A percentile compares a stretch with the other conserved stretches of the same genome.
Evolutionary conservation across 2,329 filamentous ascomycete genomes (phyloP).

Genomic region (Lachnellula willkommii): DNA sequence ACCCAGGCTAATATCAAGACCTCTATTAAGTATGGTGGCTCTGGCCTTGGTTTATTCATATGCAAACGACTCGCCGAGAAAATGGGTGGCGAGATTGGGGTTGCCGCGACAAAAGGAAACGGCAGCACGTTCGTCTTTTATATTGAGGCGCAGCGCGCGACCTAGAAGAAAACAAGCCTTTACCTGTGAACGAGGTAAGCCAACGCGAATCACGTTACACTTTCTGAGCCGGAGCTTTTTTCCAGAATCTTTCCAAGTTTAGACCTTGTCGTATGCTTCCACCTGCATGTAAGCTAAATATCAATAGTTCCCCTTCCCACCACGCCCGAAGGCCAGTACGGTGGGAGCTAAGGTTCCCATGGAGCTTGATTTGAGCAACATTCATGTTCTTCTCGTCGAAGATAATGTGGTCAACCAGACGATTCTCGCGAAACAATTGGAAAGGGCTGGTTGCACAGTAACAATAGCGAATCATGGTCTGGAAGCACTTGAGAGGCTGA

Average conservation of each 20-base stretch:
- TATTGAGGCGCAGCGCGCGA: slow-evolving; percentile 47
- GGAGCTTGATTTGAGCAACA: slow-evolving; percentile 10
- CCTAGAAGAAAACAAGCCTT: not conserved
- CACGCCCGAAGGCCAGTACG: not conserved
- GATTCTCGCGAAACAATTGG: slow-evolving; percentile 47
- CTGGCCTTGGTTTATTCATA: slow-evolving; percentile 74
- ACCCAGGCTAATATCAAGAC: slow-evolving; percentile 71
- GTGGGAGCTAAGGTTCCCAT: slow-evolving; percentile 2
- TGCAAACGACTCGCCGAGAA: slow-evolving; percentile 73
- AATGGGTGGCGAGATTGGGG: slow-evolving; percentile 74
- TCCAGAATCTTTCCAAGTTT: no score
- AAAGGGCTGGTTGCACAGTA: slow-evolving; percentile 35
- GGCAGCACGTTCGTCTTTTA: slow-evolving; percentile 74
- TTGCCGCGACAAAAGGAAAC: slow-evolving; percentile 61
- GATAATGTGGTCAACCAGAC: slow-evolving; percentile 58
- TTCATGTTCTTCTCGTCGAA: slow-evolving; percentile 49
- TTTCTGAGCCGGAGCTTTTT: no score
- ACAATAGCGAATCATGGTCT: slow-evolving; percentile 52
- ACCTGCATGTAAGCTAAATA: no score
- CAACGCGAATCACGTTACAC: no score
- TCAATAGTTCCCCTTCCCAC: slow-evolving; percentile 1
- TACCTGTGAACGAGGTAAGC: not conserved
- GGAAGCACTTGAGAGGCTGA: slow-evolving; percentile 44
- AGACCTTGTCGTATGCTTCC: no score
- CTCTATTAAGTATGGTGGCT: slow-evolving; percentile 71